Percentiles rank a stretch among this genome's conserved stretches.
Conservation (phyloP, 176 grass and related monocot species). For the Chloris gayana region DNA sequence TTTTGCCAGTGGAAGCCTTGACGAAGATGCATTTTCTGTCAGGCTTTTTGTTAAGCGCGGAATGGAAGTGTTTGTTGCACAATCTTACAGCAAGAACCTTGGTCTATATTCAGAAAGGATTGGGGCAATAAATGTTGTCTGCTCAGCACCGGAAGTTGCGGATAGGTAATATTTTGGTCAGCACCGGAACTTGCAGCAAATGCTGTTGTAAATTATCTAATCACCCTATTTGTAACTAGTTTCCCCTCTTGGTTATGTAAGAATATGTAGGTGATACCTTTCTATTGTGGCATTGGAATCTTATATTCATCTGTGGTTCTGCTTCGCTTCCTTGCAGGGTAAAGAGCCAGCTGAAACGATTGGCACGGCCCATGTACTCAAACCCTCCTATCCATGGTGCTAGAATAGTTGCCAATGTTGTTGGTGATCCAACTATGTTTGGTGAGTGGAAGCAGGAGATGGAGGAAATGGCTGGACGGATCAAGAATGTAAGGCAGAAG, state of each 20-base stretch:
- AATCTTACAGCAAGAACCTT: constrained; percentile 97
- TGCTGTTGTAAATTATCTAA: background rate
- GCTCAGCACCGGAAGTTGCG: constrained; percentile 74
- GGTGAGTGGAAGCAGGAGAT: constrained; percentile 96
- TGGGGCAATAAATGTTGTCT: constrained; percentile 92
- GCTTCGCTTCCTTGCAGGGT: constrained; percentile 46
- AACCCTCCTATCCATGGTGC: constrained; percentile 94
- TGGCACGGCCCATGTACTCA: constrained; percentile 94
- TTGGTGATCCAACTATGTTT: constrained; percentile 85
- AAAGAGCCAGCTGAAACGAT: constrained; percentile 96
- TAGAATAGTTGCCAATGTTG: constrained; percentile 87
- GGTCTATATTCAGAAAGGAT: constrained; percentile 94
- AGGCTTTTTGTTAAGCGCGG: constrained; percentile 89
- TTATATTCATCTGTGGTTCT: background rate
- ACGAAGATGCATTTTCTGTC: constrained; percentile 89
- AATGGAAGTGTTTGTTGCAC: constrained; percentile 91
- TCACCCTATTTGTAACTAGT: background rate
- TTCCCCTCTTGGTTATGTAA: background rate
- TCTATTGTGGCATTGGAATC: background rate
- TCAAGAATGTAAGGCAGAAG: constrained; percentile 88
- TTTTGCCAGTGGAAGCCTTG: constrained; percentile 97
- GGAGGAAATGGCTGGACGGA: constrained; percentile 87
- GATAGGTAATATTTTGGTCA: constrained; percentile 53
- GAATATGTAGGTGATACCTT: background rate
- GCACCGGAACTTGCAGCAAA: constrained; percentile 58